phyloP scores from a whole-genome alignment of 768 basidiomycete genomes.

The Cystofilobasidium capitatum region DNA sequence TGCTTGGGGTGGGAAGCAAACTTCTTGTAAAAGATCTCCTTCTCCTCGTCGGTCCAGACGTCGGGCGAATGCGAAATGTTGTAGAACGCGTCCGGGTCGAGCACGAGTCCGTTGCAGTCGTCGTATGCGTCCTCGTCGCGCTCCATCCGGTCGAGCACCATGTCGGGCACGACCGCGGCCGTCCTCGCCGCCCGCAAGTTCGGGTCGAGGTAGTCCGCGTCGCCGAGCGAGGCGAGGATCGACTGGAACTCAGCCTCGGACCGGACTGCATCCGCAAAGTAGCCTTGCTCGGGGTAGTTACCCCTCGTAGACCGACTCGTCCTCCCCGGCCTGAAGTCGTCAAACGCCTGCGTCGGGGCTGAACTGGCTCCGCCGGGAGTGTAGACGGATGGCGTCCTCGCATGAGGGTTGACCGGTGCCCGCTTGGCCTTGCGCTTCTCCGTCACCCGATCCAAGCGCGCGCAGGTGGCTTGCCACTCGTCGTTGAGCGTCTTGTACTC shows the following conservation, averaged over 20 bases:
- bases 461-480: conserved; percentile 64
- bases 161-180: conserved; percentile 79
- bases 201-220: conserved; percentile 87
- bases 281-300: conserved; percentile 22
- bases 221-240: conserved; percentile 86
- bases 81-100: conserved; percentile 68
- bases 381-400: conserved; percentile 8
- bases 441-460: conserved; percentile 52
- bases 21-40: conserved; percentile 63
- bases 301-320: conserved; percentile 17
- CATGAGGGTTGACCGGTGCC: background rate
- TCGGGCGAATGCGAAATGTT: conserved; percentile 46
- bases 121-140: conserved; percentile 50
- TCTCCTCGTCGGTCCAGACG: conserved; percentile 82
- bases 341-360: background rate
- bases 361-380: background rate
- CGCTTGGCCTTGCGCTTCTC: conserved; percentile 41
- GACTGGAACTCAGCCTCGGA: conserved; percentile 96
- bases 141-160: conserved; percentile 51
- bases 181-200: conserved; percentile 75
- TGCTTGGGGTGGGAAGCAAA: conserved; percentile 84
- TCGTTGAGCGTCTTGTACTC: conserved; percentile 63
- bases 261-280: conserved; percentile 60
- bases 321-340: conserved; percentile 8
- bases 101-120: conserved; percentile 73